Base-by-base conservation (phyloP, 768 basidiomycete species). In the Cubamyces lactineus region DNA sequence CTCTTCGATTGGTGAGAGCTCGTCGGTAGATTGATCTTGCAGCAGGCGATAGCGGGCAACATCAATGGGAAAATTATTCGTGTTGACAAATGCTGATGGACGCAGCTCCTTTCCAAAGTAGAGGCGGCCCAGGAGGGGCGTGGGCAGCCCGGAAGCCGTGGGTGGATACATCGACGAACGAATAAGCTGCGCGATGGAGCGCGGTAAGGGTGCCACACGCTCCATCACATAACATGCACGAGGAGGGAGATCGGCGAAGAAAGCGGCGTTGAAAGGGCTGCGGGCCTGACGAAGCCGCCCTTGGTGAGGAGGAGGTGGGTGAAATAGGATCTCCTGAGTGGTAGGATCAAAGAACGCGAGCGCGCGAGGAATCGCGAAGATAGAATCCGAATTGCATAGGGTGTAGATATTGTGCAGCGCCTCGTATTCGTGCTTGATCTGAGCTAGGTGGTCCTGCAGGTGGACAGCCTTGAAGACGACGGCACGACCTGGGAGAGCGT, bases 21-120 rank as follows among this genome's bases (percentile, higher is more conserved):
- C 54, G 48, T 40, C 41, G 24, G 45, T 40, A 50, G 51, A 28
- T 43, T 50, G 55, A 17, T 52, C 42, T 13, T 15, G 28, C 15
- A 71, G 23, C 19, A 24, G n/a, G 15, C n/a, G 26, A 53, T 75
- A 74, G 4, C 71, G 63, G 34, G 58, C 41, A 13, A 61, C 59
- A 52, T 73, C 72, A 30, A 75, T 30, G 55, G 73, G 72, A 58
- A 73, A 74, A 47, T 74, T 72, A 19, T 59, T 40, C 6, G 74
- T 62, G 57, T 69, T 75, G 59, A 75, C 61, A 48, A 72, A 73
- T n/a, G 51, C 53, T 16, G 28, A 42, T 24, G 54, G 61, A 34
- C 57, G 61, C 30, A 68, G 53, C 13, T 60, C 64, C 59, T 71
- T 73, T 39, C 73, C 73, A 48, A 74, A 71, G 59, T 74, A 73